phyloP scores from a whole-genome alignment of 73 alveolate genomes.

The Blepharisma stoltei region DNA sequence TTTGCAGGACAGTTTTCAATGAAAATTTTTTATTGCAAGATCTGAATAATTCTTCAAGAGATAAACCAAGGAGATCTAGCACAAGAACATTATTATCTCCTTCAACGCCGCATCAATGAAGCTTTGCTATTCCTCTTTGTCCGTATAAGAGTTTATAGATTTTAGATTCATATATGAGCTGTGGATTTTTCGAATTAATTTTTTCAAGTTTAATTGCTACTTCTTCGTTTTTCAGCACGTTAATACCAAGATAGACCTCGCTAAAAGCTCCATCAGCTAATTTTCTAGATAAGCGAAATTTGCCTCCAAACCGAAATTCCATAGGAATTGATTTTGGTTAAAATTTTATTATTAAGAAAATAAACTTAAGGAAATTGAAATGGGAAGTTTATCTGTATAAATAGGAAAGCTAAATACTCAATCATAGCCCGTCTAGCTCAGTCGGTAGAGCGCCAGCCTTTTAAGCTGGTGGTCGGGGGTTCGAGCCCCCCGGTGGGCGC shows the following conservation, averaged over 20 bases:
- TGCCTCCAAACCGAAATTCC: slow-evolving; percentile 53
- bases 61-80: slow-evolving; percentile 82
- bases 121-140: slow-evolving; percentile 76
- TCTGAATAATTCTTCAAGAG: slow-evolving; percentile 77
- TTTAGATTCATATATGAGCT: slow-evolving; percentile 87
- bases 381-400: too few relatives aligned
- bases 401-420: too few relatives aligned
- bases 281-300: slow-evolving; percentile 61
- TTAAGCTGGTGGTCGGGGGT: too few relatives aligned
- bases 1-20: slow-evolving; percentile 71
- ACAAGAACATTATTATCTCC: slow-evolving; percentile 82
- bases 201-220: slow-evolving; percentile 81
- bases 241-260: slow-evolving; percentile 72
- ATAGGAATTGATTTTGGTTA: too few relatives aligned
- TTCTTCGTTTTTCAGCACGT: slow-evolving; percentile 68
- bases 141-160: slow-evolving; percentile 69
- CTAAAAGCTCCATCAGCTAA: slow-evolving; percentile 94
- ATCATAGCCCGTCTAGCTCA: too few relatives aligned
- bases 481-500: too few relatives aligned
- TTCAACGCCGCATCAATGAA: slow-evolving; percentile 64
- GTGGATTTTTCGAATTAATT: slow-evolving; percentile 81
- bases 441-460: too few relatives aligned
- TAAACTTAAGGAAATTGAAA: too few relatives aligned
- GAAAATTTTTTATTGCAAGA: slow-evolving; percentile 69
- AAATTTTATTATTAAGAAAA: too few relatives aligned